Evolutionary conservation across 331 rosid species (phyloP).

Genomic region (Quercus lobata): DNA sequence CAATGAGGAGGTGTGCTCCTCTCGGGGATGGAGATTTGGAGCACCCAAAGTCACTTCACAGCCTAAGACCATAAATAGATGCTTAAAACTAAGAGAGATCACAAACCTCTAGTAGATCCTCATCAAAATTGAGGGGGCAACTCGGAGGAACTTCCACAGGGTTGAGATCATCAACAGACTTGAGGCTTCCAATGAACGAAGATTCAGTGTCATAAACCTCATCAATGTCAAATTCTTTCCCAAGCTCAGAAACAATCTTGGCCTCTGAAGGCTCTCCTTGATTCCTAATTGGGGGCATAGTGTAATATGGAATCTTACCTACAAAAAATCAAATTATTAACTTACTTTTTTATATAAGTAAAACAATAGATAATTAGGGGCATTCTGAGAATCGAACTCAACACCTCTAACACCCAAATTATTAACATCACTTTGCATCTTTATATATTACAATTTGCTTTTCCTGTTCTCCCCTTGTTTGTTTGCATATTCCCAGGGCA

Average conservation of each 20-base stretch:
- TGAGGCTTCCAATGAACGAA: conserved; percentile 86
- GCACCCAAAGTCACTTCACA: neutral
- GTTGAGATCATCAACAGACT: conserved; percentile 65
- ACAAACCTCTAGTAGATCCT: conserved; percentile 61
- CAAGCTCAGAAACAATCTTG: conserved; percentile 60
- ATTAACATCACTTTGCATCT: neutral
- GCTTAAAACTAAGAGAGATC: neutral
- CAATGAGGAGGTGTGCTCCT: neutral
- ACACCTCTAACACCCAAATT: neutral
- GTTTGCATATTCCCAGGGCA: neutral
- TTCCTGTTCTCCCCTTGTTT: neutral
- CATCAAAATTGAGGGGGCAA: conserved; percentile 56
- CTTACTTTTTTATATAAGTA: neutral
- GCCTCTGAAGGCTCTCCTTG: conserved; percentile 68
- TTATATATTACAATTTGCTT: neutral
- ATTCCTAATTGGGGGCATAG: conserved; percentile 81
- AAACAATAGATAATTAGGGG: too few relatives aligned
- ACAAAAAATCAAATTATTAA: conserved; percentile 16
- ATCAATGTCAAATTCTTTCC: conserved; percentile 69
- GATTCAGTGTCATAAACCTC: conserved; percentile 75
- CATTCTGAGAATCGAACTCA: too few relatives aligned
- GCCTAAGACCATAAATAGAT: neutral
- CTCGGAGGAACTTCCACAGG: conserved; percentile 86
- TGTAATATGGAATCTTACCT: conserved; percentile 93
- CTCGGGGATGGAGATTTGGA: neutral